These are phyloP conservation scores for Taiozyma sp. DNA, from an alignment of 1,139 yeast genomes.

Conservation along the genomic window DNA sequence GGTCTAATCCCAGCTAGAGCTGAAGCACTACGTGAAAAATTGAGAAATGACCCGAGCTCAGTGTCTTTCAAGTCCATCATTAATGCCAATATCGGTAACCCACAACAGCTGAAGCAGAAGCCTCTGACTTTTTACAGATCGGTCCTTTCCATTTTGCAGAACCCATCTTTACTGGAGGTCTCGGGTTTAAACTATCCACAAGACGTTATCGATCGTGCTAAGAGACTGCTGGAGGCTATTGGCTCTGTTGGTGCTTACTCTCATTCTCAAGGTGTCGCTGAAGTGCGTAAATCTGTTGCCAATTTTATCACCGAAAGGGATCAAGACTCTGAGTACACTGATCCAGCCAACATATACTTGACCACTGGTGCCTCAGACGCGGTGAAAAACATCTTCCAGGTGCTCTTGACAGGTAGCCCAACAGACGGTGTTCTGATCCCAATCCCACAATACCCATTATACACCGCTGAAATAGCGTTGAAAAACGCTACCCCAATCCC, in stretches of 20 bases:
- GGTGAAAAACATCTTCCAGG: conserved; percentile 68
- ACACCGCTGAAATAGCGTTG: conserved; percentile 86
- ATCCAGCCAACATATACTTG: conserved; percentile 70
- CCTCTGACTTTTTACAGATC: conserved; percentile 96
- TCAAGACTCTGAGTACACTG: conserved; percentile 47
- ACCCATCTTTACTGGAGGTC: conserved; percentile 59
- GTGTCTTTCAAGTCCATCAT: conserved; percentile 77
- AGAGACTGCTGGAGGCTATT: conserved; percentile 48
- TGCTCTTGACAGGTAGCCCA: conserved; percentile 59
- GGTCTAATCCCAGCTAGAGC: conserved; percentile 93
- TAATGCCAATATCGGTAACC: conserved; percentile 93
- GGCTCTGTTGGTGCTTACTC: conserved; percentile 95
- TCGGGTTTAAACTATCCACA: conserved; percentile 39
- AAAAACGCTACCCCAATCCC: conserved; percentile 80
- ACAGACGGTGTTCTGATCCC: conserved; percentile 85
- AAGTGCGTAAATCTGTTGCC: conserved; percentile 74
- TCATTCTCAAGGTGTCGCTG: conserved; percentile 79
- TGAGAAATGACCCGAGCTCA: conserved; percentile 49
- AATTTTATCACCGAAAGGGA: conserved; percentile 73
- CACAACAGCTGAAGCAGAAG: conserved; percentile 91
- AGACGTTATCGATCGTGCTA: conserved; percentile 76
- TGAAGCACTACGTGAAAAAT: conserved; percentile 65
- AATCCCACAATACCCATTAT: conserved; percentile 95
- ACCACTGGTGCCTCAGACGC: conserved; percentile 96
- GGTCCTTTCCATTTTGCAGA: conserved; percentile 79